Conservation (phyloP, 805 yeast genomes). For the Cyberlindnera mrakii region DNA sequence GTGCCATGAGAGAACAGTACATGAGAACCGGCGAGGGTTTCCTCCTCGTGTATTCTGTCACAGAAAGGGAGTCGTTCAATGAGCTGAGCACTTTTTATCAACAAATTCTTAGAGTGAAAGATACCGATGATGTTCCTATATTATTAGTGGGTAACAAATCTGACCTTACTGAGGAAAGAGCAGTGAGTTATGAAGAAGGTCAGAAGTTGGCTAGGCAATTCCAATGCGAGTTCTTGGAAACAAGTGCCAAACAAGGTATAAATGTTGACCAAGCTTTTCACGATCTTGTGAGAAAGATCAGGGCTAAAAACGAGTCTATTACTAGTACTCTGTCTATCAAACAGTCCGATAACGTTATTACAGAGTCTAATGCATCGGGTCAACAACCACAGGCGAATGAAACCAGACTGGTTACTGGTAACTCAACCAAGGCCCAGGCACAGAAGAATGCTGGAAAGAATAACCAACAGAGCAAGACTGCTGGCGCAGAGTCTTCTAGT, state of each 20-base stretch:
- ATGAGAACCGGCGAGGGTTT: constrained; percentile 97
- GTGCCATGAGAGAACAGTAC: constrained; percentile 90
- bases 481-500: constrained; percentile 19
- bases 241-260: constrained; percentile 85
- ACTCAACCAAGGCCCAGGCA: not conserved
- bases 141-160: constrained; percentile 75
- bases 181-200: constrained; percentile 66
- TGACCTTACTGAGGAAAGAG: constrained; percentile 71
- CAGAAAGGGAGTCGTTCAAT: constrained; percentile 78
- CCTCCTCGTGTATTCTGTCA: constrained; percentile 80
- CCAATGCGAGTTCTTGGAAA: constrained; percentile 76
- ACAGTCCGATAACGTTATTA: not conserved
- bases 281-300: constrained; percentile 56
- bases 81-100: constrained; percentile 77
- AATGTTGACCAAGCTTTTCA: constrained; percentile 86
- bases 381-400: not conserved
- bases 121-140: constrained; percentile 68
- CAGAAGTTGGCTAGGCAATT: constrained; percentile 54
- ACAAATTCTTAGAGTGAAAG: constrained; percentile 75
- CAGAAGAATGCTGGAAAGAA: not conserved
- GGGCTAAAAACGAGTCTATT: constrained; percentile 16
- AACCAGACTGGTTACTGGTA: not conserved
- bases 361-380: not conserved
- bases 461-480: constrained; percentile 3
- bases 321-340: not conserved